Evolutionary conservation across 2,329 filamentous ascomycete species (phyloP).

Genomic region (Aspergillus sp.): DNA sequence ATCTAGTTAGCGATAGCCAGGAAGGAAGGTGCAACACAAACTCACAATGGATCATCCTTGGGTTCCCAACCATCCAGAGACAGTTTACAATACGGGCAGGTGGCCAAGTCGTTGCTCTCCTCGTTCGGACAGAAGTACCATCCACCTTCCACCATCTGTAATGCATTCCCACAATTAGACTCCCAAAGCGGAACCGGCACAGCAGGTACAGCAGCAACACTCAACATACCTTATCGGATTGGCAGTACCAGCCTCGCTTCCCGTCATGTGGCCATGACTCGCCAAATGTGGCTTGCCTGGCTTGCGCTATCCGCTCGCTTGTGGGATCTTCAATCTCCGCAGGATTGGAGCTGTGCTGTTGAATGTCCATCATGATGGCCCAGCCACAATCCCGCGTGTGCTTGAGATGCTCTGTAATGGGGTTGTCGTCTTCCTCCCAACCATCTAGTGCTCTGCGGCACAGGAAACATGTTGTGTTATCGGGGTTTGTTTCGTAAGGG

Average conservation of each 20-base stretch:
- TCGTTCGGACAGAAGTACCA: slow-evolving; percentile 89
- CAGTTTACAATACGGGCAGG: slow-evolving; percentile 86
- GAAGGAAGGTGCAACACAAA: slow-evolving; percentile 27
- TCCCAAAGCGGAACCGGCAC: neutral
- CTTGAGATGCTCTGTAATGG: slow-evolving; percentile 79
- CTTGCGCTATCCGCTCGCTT: slow-evolving; percentile 69
- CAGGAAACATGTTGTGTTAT: slow-evolving; percentile 88
- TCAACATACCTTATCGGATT: slow-evolving; percentile 72
- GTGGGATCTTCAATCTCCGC: slow-evolving; percentile 70
- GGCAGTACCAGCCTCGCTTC: slow-evolving; percentile 87
- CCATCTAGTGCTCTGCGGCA: slow-evolving; percentile 83
- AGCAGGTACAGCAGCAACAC: neutral
- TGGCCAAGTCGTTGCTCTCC: slow-evolving; percentile 85
- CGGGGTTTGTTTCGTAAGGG: slow-evolving; percentile 71
- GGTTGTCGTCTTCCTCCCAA: slow-evolving; percentile 86
- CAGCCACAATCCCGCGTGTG: slow-evolving; percentile 83
- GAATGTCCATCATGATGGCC: slow-evolving; percentile 72
- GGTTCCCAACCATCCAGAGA: slow-evolving; percentile 94
- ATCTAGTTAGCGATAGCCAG: slow-evolving; percentile 18
- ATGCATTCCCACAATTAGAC: slow-evolving; percentile 19
- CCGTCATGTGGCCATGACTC: slow-evolving; percentile 84
- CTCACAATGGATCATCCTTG: slow-evolving; percentile 82
- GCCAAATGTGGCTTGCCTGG: slow-evolving; percentile 81
- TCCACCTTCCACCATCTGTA: slow-evolving; percentile 80
- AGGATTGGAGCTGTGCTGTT: slow-evolving; percentile 43